Conservation (phyloP, 2,329 filamentous ascomycete genomes). For the Neofusicoccum cordaticola region DNA sequence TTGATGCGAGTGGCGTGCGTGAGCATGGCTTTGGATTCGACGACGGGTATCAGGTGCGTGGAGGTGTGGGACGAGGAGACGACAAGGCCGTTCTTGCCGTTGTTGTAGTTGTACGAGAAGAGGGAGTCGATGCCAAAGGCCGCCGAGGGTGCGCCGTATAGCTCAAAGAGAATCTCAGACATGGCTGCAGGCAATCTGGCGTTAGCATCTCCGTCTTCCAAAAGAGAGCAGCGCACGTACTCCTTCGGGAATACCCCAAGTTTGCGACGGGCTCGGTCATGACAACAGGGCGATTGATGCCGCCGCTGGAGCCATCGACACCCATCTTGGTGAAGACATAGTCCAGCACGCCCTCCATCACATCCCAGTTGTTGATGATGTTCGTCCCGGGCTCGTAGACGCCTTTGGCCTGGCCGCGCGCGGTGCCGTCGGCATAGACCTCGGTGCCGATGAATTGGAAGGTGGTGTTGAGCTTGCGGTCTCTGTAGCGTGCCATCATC, state of each 20-base stretch:
- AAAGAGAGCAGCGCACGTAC: conserved; percentile 51
- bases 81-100: conserved; percentile 81
- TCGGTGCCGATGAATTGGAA: conserved; percentile 91
- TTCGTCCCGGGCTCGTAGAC: conserved; percentile 89
- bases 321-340: conserved; percentile 94
- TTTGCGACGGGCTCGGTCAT: conserved; percentile 97
- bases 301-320: conserved; percentile 70
- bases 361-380: conserved; percentile 96
- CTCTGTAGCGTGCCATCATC: conserved; percentile 91
- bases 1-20: conserved; percentile 85
- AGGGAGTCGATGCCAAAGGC: conserved; percentile 95
- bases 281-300: conserved; percentile 81
- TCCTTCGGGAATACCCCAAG: conserved; percentile 80
- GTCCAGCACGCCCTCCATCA: conserved; percentile 90
- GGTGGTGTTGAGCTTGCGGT: conserved; percentile 87
- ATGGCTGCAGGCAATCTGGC: conserved; percentile 62
- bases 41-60: conserved; percentile 91
- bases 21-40: conserved; percentile 80
- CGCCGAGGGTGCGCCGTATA: conserved; percentile 84
- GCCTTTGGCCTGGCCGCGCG: conserved; percentile 83
- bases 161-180: conserved; percentile 97
- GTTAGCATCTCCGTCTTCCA: conserved; percentile 25
- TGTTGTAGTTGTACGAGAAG: conserved; percentile 92
- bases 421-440: conserved; percentile 91
- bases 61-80: conserved; percentile 90